A percentile compares a stretch with the other conserved stretches of the same genome.
phyloP scores from a whole-genome alignment of 306 rosid species.

The Luffa acutangula region DNA sequence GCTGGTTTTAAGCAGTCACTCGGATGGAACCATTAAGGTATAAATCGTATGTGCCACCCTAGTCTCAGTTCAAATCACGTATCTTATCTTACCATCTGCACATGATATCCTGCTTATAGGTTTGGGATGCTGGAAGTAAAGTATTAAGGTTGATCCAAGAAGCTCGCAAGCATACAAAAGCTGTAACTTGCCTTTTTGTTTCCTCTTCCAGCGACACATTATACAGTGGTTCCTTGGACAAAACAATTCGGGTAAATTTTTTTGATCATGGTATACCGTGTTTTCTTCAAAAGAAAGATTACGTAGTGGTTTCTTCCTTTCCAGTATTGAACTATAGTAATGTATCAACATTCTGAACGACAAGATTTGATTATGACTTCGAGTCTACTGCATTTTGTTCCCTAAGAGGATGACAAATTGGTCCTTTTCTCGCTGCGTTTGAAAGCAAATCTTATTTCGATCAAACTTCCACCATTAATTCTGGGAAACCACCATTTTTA shows the following conservation, averaged over 20 bases:
- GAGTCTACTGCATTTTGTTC: background rate
- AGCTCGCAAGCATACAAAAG: slow-evolving; percentile 68
- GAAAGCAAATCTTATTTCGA: background rate
- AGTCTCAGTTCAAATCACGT: background rate
- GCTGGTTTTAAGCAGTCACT: slow-evolving; percentile 69
- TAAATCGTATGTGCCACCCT: background rate
- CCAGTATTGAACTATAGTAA: background rate
- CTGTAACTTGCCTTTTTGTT: slow-evolving; percentile 58
- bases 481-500: background rate
- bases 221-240: slow-evolving; percentile 82
- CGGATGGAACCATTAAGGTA: slow-evolving; percentile 95
- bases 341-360: background rate
- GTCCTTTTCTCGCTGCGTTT: background rate
- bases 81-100: background rate
- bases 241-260: slow-evolving; percentile 66
- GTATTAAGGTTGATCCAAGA: slow-evolving; percentile 63
- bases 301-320: background rate
- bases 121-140: slow-evolving; percentile 77
- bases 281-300: background rate
- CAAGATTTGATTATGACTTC: background rate
- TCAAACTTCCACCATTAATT: background rate
- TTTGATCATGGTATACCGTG: background rate
- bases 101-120: slow-evolving; percentile 31
- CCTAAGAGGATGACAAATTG: background rate
- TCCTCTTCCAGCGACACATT: slow-evolving; percentile 43